phyloP scores from a whole-genome alignment of 257 asterid genomes.

The Euphrasia confusa region DNA sequence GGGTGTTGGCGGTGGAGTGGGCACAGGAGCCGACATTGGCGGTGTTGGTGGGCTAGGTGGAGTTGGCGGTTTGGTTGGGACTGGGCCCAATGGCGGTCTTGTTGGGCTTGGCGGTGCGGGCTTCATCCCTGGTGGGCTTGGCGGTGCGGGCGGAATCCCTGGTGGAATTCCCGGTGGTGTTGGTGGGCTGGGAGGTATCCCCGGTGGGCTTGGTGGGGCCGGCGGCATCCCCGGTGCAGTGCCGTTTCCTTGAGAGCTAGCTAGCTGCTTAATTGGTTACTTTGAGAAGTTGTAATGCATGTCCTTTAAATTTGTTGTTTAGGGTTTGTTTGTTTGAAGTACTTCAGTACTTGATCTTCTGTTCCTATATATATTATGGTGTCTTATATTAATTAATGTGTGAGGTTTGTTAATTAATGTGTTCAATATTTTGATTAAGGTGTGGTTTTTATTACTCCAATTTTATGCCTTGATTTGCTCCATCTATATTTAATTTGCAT shows the following conservation, averaged over 20 bases:
- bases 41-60: constrained; percentile 29
- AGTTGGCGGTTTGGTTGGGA: constrained; percentile 39
- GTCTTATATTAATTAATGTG: neutral
- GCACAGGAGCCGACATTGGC: constrained; percentile 28
- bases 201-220: constrained; percentile 26
- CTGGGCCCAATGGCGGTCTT: constrained; percentile 33
- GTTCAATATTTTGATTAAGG: neutral
- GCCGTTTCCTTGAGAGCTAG: constrained; percentile 22
- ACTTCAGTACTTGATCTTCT: neutral
- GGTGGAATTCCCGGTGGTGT: neutral
- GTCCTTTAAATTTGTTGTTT: neutral
- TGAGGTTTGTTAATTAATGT: neutral
- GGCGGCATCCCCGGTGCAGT: constrained; percentile 30
- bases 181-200: constrained; percentile 22
- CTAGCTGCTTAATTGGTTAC: neutral
- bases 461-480: too few species aligned
- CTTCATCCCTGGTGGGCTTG: constrained; percentile 25
- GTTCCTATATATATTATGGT: neutral
- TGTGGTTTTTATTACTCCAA: neutral
- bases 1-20: constrained; percentile 40
- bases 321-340: neutral
- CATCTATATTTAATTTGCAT: too few species aligned
- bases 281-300: neutral
- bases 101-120: constrained; percentile 26
- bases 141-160: constrained; percentile 28